phyloP scores from a whole-genome alignment of 169 alveolate genomes.

The Amoebophrya sp. region DNA sequence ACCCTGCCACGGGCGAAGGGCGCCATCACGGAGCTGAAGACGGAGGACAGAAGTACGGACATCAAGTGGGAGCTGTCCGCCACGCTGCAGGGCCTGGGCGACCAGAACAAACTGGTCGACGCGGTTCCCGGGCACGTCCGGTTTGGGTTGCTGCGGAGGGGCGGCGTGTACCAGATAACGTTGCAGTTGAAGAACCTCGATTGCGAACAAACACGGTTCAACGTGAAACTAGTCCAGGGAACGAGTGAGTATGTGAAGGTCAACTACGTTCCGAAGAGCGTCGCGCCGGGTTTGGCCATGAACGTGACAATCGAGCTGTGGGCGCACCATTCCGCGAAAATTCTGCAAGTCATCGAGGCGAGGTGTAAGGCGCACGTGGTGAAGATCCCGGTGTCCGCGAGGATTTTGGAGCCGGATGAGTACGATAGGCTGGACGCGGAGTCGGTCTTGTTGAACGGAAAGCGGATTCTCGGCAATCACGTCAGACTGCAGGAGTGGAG shows the following conservation, averaged over 20 bases:
- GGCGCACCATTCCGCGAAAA: background rate
- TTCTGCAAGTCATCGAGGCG: background rate
- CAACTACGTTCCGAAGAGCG: background rate
- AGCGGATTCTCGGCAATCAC: background rate
- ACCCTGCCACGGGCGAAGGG: background rate
- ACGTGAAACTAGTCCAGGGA: background rate
- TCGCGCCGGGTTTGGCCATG: background rate
- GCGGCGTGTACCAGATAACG: background rate
- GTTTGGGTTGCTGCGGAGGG: background rate
- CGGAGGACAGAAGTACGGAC: background rate
- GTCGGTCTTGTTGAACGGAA: background rate
- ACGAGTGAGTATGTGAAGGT: background rate
- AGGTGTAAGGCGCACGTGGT: background rate
- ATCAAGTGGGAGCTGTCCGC: background rate
- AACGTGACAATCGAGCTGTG: background rate
- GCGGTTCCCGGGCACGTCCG: background rate
- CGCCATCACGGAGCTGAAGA: background rate
- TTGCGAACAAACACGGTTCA: background rate
- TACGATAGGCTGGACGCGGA: background rate
- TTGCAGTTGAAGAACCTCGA: constrained; percentile 9
- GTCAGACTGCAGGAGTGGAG: background rate
- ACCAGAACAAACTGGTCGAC: background rate
- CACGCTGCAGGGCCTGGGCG: constrained; percentile 17
- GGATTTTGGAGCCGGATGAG: background rate
- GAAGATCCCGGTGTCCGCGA: background rate